phyloP scores from a whole-genome alignment of 257 asterid species.

The Fraxinus anomala region DNA sequence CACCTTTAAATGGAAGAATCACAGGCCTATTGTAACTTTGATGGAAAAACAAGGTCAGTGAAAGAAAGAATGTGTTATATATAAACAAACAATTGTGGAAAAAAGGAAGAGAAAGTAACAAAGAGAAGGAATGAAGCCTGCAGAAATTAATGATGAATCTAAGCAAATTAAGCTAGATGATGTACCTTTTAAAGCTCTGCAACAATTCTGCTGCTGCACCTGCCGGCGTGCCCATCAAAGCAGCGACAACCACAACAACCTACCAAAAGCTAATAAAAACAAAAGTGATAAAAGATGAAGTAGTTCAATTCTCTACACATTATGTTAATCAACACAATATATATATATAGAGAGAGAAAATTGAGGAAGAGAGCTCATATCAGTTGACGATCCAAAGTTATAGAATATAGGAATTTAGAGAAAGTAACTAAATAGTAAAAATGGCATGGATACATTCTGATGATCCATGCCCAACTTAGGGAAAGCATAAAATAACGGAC shows the following conservation, averaged over 20 bases:
- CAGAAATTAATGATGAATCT: conserved; percentile 34
- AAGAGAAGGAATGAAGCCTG: conserved; percentile 19
- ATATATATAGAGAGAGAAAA: too few species aligned
- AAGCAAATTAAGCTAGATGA: conserved; percentile 32
- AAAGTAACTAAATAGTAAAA: background rate
- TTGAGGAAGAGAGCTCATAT: background rate
- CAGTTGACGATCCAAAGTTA: conserved; percentile 10
- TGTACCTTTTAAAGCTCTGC: conserved; percentile 51
- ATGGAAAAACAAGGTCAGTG: background rate
- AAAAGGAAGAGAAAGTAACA: conserved; percentile 22
- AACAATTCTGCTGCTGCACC: conserved; percentile 31
- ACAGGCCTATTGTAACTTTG: conserved; percentile 1
- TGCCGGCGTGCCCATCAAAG: conserved; percentile 46
- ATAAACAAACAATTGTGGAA: conserved; percentile 21
- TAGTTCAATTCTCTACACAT: conserved; percentile 21
- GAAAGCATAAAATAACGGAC: conserved; percentile 45
- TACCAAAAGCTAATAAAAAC: conserved; percentile 45
- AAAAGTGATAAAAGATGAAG: conserved; percentile 23
- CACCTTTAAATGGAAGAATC: background rate
- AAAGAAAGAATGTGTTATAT: background rate
- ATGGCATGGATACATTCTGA: conserved; percentile 20
- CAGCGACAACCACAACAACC: conserved; percentile 40
- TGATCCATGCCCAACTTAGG: conserved; percentile 12
- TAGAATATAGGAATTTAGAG: background rate
- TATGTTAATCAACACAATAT: background rate